These are phyloP conservation scores for Graphilbum fragrans DNA, from an alignment of 2,329 filamentous ascomycete species.

Conservation along the genomic window DNA sequence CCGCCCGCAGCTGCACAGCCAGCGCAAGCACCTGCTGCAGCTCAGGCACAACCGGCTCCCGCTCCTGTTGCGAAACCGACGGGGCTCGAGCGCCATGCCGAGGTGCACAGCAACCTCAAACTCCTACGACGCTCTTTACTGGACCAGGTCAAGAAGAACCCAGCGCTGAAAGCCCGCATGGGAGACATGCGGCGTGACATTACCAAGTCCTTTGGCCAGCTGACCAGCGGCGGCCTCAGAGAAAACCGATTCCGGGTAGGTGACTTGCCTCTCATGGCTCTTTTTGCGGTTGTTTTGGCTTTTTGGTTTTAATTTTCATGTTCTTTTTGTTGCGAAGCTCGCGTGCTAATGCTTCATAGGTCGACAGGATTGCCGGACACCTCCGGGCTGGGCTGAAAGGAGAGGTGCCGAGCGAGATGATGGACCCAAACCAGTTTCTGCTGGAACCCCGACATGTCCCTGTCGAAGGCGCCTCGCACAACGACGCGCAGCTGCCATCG, in stretches of 20 bases:
- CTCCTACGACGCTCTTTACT: conserved; percentile 34
- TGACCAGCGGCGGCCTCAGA: conserved; percentile 40
- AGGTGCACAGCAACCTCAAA: conserved; percentile 59
- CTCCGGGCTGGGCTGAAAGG: conserved; percentile 38
- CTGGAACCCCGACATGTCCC: conserved; percentile 24
- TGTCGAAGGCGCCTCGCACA: conserved; percentile 26
- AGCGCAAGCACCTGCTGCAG: background rate
- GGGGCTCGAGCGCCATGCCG: conserved; percentile 28
- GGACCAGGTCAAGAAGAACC: conserved; percentile 41
- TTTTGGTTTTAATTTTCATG: background rate
- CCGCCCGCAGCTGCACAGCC: no score
- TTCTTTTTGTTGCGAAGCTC: background rate
- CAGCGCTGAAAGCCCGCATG: conserved; percentile 49
- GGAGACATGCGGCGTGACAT: conserved; percentile 63
- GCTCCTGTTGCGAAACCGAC: background rate
- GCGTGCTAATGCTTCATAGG: conserved; percentile 14
- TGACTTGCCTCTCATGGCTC: conserved; percentile 3
- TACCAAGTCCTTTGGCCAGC: conserved; percentile 59
- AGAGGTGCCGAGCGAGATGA: conserved; percentile 33
- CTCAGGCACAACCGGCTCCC: conserved; percentile 1
- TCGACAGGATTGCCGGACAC: conserved; percentile 34
- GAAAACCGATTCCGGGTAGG: conserved; percentile 35
- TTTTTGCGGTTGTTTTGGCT: background rate
- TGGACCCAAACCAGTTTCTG: conserved; percentile 42
- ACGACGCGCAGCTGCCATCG: conserved; percentile 37